Conservation (phyloP, 176 grass and related monocot genomes). For the Neostapfia colusana region DNA sequence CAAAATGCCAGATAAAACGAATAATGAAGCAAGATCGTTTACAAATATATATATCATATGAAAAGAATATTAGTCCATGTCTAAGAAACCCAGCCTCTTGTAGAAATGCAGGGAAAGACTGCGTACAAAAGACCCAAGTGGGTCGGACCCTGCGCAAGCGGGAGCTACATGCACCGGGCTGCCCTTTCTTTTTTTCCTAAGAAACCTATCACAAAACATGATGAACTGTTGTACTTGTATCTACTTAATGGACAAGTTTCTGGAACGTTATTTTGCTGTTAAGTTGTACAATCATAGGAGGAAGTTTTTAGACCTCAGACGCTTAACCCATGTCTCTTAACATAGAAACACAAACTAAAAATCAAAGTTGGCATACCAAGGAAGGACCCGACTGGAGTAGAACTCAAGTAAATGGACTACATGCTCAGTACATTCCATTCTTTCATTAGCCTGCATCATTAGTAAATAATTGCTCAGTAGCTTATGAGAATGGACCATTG, state of each 20-base stretch:
- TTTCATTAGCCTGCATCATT: slow-evolving; percentile 51
- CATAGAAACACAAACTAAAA: slow-evolving; percentile 37
- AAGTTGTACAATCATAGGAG: slow-evolving; percentile 27
- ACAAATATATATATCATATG: slow-evolving; percentile 24
- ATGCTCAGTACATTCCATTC: slow-evolving; percentile 38
- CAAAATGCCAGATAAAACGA: background rate
- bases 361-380: slow-evolving; percentile 59
- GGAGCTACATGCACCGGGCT: no score
- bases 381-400: slow-evolving; percentile 73
- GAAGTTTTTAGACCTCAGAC: slow-evolving; percentile 18
- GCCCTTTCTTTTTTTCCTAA: no score
- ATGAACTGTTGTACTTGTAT: background rate
- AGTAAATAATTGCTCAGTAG: slow-evolving; percentile 35
- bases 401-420: slow-evolving; percentile 66
- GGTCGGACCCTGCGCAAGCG: no score
- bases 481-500: slow-evolving; percentile 18
- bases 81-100: no score
- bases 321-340: slow-evolving; percentile 15
- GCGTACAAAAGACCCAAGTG: no score
- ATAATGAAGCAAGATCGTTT: background rate
- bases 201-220: background rate
- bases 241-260: slow-evolving; percentile 34
- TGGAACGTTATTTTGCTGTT: slow-evolving; percentile 20
- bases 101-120: no score
- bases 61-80: slow-evolving; percentile 28